Base-by-base conservation (phyloP, 495 filamentous ascomycete species). In the Cercophora sp. region DNA sequence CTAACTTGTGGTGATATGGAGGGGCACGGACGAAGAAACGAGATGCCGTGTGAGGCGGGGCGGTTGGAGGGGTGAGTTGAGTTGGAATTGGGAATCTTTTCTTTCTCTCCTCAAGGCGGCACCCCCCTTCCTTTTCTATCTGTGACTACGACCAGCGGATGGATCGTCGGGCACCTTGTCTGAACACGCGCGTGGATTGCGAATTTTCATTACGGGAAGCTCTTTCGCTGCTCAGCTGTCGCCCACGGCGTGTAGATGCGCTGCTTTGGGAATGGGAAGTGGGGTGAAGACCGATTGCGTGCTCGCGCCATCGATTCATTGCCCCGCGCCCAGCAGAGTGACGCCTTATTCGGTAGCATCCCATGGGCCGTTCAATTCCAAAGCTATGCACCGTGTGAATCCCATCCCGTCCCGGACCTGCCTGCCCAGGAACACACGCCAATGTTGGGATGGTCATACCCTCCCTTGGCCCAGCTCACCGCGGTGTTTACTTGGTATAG, bases 221-320 rank as follows among this genome's bases (percentile, higher is more conserved):
- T 54, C 29, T 50, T 31, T 36, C 22, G 40, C 55, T 48, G 40
- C 25, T 29, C 23, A 46, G 19, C 22, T 39, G 10, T 44, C 35
- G 16, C 34, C 48, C 48, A 27, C 36, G 48, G 42, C 36, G 54
- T 39, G 39, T 19, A 44, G 16, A 36, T 31, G 34, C 11, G 56
- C 48, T 55, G 39, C 25, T 46, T 62, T 42, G 42, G 57, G 48
- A 40, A 51, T 47, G 29, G 44, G 35, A 44, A 47, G 59, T 61
- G 64, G 62, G 64, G 62, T 60, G 52, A 58, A 48, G 13, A 27
- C 52, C 32, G 54, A 69, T 64, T 64, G 67, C 66, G 66, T 64
- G 61, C 67, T 69, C 57, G 60, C 60, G 51, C 60, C 59, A 63
- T 67, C 62, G 51, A 55, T 49, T 58, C 35, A 47, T 59, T 51